A percentile compares a stretch with the other conserved stretches of the same genome.
phyloP scores from a whole-genome alignment of 2,329 filamentous ascomycete genomes.

The Sporothrix luriei region DNA sequence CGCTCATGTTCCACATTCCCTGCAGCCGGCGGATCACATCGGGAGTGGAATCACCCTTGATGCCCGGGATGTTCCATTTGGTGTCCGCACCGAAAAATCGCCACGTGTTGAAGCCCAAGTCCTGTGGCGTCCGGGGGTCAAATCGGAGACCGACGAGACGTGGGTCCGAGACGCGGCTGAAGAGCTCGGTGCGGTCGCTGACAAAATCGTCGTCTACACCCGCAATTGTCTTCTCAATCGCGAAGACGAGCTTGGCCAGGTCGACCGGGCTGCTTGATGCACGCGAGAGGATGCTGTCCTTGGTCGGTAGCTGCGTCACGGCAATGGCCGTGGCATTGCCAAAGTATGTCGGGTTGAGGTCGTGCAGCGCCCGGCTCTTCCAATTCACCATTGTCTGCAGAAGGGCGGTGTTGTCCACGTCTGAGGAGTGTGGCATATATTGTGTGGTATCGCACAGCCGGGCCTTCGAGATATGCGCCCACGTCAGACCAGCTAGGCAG shows the following conservation, averaged over 20 bases:
- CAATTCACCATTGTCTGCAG: slow-evolving; percentile 50
- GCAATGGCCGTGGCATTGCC: slow-evolving; percentile 50
- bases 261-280: slow-evolving; percentile 34
- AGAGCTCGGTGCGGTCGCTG: slow-evolving; percentile 44
- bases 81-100: slow-evolving; percentile 49
- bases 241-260: slow-evolving; percentile 41
- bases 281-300: neutral
- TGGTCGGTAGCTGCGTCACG: slow-evolving; percentile 39
- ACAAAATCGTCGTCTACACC: slow-evolving; percentile 49
- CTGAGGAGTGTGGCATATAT: slow-evolving; percentile 1
- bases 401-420: slow-evolving; percentile 35
- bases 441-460: slow-evolving; percentile 37
- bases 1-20: slow-evolving; percentile 41
- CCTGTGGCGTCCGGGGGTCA: slow-evolving; percentile 47
- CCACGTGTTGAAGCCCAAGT: slow-evolving; percentile 52
- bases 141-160: slow-evolving; percentile 47
- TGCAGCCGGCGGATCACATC: slow-evolving; percentile 43
- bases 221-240: slow-evolving; percentile 42
- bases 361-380: slow-evolving; percentile 44
- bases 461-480: slow-evolving; percentile 47
- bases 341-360: slow-evolving; percentile 44
- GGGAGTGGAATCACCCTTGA: slow-evolving; percentile 33
- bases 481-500: slow-evolving; percentile 47
- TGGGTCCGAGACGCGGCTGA: slow-evolving; percentile 46
- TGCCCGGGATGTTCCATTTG: slow-evolving; percentile 43